Conservation (phyloP, 1,284 basidiomycete genomes). For the Cryptococcus maquisensis region DNA sequence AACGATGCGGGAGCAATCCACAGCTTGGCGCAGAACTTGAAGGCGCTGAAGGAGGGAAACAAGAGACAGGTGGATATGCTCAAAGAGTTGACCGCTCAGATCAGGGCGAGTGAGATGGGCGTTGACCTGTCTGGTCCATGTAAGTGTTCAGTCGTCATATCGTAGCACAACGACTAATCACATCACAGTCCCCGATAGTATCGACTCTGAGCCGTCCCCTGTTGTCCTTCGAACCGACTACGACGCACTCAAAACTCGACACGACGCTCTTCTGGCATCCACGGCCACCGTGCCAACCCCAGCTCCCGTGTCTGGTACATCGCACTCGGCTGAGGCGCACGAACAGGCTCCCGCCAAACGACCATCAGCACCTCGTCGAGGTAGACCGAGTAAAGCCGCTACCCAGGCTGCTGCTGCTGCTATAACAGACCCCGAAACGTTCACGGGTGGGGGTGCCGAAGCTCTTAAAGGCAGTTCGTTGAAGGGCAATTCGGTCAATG, state of each 20-base stretch:
- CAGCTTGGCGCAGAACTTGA: conserved; percentile 28
- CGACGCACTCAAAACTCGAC: conserved; percentile 35
- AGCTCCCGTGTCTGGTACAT: background rate
- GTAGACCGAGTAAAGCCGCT: background rate
- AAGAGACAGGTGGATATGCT: conserved; percentile 32
- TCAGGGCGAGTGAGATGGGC: conserved; percentile 8
- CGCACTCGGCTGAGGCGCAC: background rate
- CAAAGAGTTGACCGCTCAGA: conserved; percentile 20
- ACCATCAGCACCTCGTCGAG: background rate
- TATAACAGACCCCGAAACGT: background rate
- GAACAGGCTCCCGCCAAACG: background rate
- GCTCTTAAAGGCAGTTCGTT: no score
- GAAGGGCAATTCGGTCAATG: background rate
- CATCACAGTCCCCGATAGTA: background rate
- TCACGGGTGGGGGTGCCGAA: background rate
- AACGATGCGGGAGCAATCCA: conserved; percentile 26
- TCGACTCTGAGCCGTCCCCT: conserved; percentile 25
- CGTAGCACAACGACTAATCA: background rate
- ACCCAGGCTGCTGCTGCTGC: background rate
- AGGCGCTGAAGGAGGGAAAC: conserved; percentile 30
- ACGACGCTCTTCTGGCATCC: conserved; percentile 30
- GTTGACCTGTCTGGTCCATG: background rate
- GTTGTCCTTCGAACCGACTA: conserved; percentile 33
- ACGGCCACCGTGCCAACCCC: background rate
- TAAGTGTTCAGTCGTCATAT: background rate